Conservation (phyloP, 1,139 yeast genomes). For the Geotrichum klebahnii region DNA sequence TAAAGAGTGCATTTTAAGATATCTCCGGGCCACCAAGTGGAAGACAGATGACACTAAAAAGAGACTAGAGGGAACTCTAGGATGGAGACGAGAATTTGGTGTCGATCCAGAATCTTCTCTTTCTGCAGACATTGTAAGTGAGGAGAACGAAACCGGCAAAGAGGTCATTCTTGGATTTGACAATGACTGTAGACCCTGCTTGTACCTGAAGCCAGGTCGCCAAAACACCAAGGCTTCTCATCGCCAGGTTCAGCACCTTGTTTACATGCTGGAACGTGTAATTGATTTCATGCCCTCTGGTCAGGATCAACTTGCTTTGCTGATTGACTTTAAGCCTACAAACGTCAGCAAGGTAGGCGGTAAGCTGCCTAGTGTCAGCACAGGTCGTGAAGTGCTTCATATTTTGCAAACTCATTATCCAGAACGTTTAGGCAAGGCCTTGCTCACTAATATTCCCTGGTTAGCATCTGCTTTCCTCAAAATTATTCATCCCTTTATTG, state of each 20-base stretch:
- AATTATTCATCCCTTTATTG: slow-evolving; percentile 88
- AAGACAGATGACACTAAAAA: slow-evolving; percentile 61
- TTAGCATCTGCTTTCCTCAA: slow-evolving; percentile 85
- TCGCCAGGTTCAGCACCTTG: slow-evolving; percentile 88
- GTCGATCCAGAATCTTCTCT: slow-evolving; percentile 56
- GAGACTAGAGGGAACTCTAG: slow-evolving; percentile 68
- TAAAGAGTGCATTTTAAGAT: slow-evolving; percentile 80
- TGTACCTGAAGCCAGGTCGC: slow-evolving; percentile 84
- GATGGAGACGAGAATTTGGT: slow-evolving; percentile 93
- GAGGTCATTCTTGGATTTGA: slow-evolving; percentile 86
- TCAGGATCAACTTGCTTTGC: slow-evolving; percentile 82
- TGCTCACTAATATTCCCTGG: slow-evolving; percentile 89
- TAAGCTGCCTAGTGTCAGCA: slow-evolving; percentile 79
- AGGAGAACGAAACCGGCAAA: slow-evolving; percentile 83
- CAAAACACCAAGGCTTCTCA: slow-evolving; percentile 86
- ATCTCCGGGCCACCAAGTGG: slow-evolving; percentile 91
- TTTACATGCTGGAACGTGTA: slow-evolving; percentile 82
- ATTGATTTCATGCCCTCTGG: slow-evolving; percentile 95
- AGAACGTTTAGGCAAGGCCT: slow-evolving; percentile 86
- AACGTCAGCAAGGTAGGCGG: slow-evolving; percentile 48
- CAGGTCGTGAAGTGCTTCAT: slow-evolving; percentile 75
- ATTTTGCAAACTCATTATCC: slow-evolving; percentile 94
- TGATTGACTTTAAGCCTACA: slow-evolving; percentile 82
- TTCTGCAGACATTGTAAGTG: slow-evolving; percentile 58
- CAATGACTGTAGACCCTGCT: slow-evolving; percentile 80